Conservation (phyloP, 202 grass and related monocot genomes). For the Eragrostis tef region DNA sequence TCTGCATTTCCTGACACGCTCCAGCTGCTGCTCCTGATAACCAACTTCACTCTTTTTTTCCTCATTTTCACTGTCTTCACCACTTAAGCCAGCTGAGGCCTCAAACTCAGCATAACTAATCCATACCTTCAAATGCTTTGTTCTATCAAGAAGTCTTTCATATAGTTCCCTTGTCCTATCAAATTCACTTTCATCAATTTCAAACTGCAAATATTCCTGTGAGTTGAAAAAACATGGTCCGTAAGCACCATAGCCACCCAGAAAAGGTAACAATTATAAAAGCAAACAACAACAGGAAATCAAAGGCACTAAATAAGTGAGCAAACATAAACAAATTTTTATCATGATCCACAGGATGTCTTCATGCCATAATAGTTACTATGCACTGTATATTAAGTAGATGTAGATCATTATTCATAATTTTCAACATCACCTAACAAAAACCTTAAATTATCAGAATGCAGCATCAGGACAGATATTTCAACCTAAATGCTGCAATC, state of each 20-base stretch:
- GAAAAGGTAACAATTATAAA: neutral
- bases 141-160: constrained; percentile 81
- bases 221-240: constrained; percentile 14
- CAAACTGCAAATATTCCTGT: constrained; percentile 89
- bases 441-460: neutral
- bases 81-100: constrained; percentile 62
- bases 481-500: neutral
- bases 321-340: neutral
- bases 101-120: constrained; percentile 94
- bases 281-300: neutral
- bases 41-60: constrained; percentile 51
- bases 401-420: neutral
- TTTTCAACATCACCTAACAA: neutral
- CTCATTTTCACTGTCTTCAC: constrained; percentile 51
- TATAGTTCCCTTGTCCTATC: constrained; percentile 75
- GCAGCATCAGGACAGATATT: constrained; percentile 2
- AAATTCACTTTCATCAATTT: constrained; percentile 78
- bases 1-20: constrained; percentile 60
- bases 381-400: neutral
- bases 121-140: constrained; percentile 91
- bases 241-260: neutral
- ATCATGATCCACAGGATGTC: neutral
- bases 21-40: constrained; percentile 55
- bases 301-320: neutral
- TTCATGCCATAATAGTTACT: neutral